These are phyloP conservation scores for Polychytrium aggregatum DNA, from an alignment of 192 early-diverging fungal genomes.

Conservation along the genomic window DNA sequence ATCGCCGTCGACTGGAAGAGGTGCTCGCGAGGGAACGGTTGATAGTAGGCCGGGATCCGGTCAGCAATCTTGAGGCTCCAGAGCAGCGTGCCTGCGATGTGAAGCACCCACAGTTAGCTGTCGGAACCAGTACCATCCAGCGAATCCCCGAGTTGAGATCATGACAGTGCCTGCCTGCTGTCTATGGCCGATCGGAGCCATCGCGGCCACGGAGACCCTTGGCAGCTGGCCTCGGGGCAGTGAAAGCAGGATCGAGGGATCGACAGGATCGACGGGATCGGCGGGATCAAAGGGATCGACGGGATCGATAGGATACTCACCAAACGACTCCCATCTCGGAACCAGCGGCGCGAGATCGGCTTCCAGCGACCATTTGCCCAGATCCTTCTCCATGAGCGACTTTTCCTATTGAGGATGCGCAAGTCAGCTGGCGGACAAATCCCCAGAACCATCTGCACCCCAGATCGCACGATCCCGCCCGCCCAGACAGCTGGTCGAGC, in stretches of 20 bases:
- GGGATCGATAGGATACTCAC: too few species aligned
- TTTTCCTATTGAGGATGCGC: conserved; percentile 12
- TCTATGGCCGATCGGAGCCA: too few species aligned
- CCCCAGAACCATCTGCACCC: background rate
- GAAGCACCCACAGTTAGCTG: too few species aligned
- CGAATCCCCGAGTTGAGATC: too few species aligned
- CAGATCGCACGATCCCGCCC: background rate
- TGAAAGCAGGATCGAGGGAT: too few species aligned
- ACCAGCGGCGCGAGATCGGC: background rate
- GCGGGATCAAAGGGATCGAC: too few species aligned
- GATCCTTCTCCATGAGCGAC: conserved; percentile 32
- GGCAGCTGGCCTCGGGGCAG: too few species aligned
- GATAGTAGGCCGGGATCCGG: conserved; percentile 38
- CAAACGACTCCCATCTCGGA: conserved; percentile 16
- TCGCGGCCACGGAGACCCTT: too few species aligned
- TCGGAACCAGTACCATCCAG: too few species aligned
- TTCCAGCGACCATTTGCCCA: conserved; percentile 27
- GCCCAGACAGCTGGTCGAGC: background rate
- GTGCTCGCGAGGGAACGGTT: conserved; percentile 35
- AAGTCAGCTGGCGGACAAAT: background rate
- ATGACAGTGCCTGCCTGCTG: too few species aligned
- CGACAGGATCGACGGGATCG: too few species aligned
- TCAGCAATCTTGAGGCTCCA: conserved; percentile 41
- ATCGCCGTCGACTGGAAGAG: conserved; percentile 44
- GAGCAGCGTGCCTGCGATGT: conserved; percentile 38